Base-by-base conservation (phyloP, 1,139 yeast species). In the Saccharomycopsis hybrid region DNA sequence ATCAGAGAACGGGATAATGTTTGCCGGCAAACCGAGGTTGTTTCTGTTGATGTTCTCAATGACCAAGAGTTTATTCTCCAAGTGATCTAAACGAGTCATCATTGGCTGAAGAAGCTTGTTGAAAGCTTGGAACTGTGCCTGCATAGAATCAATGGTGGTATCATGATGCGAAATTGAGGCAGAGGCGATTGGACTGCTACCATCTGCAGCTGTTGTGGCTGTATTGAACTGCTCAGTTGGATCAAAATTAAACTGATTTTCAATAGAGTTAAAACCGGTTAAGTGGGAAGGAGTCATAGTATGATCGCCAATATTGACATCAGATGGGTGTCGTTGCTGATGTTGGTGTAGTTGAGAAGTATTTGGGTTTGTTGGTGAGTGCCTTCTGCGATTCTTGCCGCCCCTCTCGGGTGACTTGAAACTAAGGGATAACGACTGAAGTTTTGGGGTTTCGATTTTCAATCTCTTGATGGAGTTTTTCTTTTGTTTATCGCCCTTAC, bases 11-110 rank as follows among this genome's bases (percentile, higher is more conserved):
- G 53, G 55, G 30, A 52, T 32, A 8, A 52, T 42, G 39, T 52
- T 52, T 24, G 53, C 49, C 3, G 55, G 53, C 35, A 52, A 36
- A n/a, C 53, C 53, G 27, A 44, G 46, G 36, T 47, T 43, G 36
- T 52, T 50, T 37, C 55, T 31, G 31, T 50, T 52, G 30, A 43
- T 50, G 29, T 52, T 52, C 31, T 52, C 55, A 29, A 52, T 41
- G 27, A 52, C 38, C 33, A 52, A 37, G 9, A 49, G 36, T 38
- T 49, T 49, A 29, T 40, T 50, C 38, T 52, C 55, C 42, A 52
- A 44, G 28, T 33, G 41, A 13, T 31, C 28, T 8, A 48, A 31
- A 2, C 54, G 40, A 25, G 28, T 32, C 43, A 49, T 39, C 24
- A 51, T 11, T 11, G 54, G 54, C 29, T 44, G 36, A 11, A 51